Evolutionary conservation across 1,139 yeast species (phyloP), one percentile per base, ranked within the genome.

Genomic region (Candida neerlandica): DNA sequence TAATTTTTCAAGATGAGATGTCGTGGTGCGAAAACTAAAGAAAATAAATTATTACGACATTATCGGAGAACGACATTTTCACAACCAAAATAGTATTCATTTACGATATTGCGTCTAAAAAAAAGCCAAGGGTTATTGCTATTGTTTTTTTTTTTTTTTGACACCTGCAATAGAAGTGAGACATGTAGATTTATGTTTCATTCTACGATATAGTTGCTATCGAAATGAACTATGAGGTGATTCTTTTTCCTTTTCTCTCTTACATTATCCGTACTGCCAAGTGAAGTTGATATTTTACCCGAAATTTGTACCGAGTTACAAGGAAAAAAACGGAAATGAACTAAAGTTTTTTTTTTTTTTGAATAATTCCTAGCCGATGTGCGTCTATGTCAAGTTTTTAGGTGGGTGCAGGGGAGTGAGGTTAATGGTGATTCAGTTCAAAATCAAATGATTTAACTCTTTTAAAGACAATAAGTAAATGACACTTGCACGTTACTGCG

Each of bases 1-100:
- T 37, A 15, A n/a, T 14, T 39, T 39, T 39, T 23, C 42, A 26
- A 14, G 35, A 32, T 32, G 35, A 32, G 35, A 32, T 32, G 35
- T 32, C 35, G 35, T 32, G 16, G 35, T 12, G 35, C n/a, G 14
- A n/a, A 12, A 15, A 5, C 33, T 11, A 30, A 30, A 27, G 7
- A 27, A 27, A 27, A 27, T 5, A 27, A 27, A 27, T 12, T 10
- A 9, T 12, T 32, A 7, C 4, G 35, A 32, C 35, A 32, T 32
- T 32, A 7, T 21, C 4, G 4, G 6, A 4, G 23, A 6, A 21
- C 35, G 35, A 32, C 35, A 32, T 32, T 32, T 14, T 5, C 9
- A 2, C 35, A 32, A 32, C 35, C 35, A 5, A n/a, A 15, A 12
- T 32, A 12, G 35, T 32, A n/a, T 12, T 5, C 3, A n/a, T 32